A percentile compares a stretch with the other conserved stretches of the same genome.
phyloP scores from a whole-genome alignment of 2,329 filamentous ascomycete species.

The Hymenoscyphus scutula region DNA sequence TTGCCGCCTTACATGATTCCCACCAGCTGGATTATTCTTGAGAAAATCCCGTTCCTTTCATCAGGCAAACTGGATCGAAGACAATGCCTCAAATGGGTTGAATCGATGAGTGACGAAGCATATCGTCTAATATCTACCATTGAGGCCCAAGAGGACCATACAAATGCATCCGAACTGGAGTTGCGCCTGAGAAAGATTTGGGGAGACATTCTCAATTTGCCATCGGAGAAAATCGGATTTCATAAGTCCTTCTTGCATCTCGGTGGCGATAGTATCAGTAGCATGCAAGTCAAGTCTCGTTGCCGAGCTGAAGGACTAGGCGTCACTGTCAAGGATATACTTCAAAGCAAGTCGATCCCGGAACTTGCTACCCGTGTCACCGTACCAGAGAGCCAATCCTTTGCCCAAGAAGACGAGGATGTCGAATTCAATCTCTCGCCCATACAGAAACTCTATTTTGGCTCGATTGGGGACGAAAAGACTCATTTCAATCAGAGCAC shows the following conservation, averaged over 20 bases:
- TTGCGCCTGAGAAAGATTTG: background rate
- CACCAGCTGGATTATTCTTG: constrained; percentile 16
- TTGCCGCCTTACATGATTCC: constrained; percentile 18
- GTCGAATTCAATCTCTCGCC: constrained; percentile 23
- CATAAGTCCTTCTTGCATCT: constrained; percentile 39
- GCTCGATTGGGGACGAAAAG: constrained; percentile 5
- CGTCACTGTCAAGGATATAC: constrained; percentile 36
- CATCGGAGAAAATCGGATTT: constrained; percentile 31
- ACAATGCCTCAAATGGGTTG: constrained; percentile 8
- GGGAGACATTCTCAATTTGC: constrained; percentile 30
- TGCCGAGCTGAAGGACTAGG: constrained; percentile 28
- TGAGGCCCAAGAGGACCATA: background rate
- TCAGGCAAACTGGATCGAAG: constrained; percentile 18
- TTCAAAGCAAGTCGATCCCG: constrained; percentile 17
- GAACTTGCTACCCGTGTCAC: constrained; percentile 14
- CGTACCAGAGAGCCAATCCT: background rate
- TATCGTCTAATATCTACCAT: constrained; percentile 7
- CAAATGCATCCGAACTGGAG: background rate
- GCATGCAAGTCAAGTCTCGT: constrained; percentile 46
- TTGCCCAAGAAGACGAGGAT: constrained; percentile 6
- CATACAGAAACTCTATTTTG: constrained; percentile 30
- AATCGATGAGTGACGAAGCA: constrained; percentile 9
- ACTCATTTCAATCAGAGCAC: constrained; percentile 19
- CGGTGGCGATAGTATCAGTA: constrained; percentile 38
- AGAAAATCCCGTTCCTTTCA: constrained; percentile 9